Evolutionary conservation across 2,329 filamentous ascomycete genomes (phyloP).

Genomic region (Penicillium brasilianum): DNA sequence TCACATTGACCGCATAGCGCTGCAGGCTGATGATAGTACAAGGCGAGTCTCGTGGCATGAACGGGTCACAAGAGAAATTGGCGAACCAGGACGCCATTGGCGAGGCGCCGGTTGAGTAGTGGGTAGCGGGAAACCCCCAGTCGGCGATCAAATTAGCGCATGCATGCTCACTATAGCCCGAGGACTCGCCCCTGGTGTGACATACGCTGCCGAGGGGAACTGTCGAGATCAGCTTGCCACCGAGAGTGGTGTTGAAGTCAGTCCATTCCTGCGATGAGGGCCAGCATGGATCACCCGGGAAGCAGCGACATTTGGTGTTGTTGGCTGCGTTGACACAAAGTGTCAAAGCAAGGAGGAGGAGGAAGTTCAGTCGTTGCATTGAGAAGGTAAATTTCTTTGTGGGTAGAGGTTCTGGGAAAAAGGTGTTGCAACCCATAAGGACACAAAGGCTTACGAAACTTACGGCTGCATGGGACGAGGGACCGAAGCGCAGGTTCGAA

Average conservation of each 20-base stretch:
- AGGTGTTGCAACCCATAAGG: too few species aligned
- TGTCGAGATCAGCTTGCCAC: conserved; percentile 55
- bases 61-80: conserved; percentile 47
- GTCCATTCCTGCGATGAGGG: conserved; percentile 53
- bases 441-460: too few species aligned
- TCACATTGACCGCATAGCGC: conserved; percentile 24
- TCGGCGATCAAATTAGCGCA: conserved; percentile 47
- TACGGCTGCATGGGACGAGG: too few species aligned
- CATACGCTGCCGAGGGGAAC: conserved; percentile 57
- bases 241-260: conserved; percentile 55
- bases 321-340: neutral
- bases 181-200: conserved; percentile 44
- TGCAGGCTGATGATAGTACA: conserved; percentile 14
- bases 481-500: neutral
- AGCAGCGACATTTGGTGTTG: conserved; percentile 33
- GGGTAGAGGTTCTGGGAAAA: too few species aligned
- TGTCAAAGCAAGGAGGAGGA: neutral
- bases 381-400: neutral
- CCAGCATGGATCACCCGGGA: conserved; percentile 59
- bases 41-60: conserved; percentile 24
- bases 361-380: neutral
- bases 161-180: conserved; percentile 46
- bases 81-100: conserved; percentile 41
- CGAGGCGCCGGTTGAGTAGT: conserved; percentile 28
- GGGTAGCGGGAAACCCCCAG: conserved; percentile 47